Percentiles rank a stretch among this genome's conserved stretches.
These are phyloP conservation scores for Candida easanensis DNA, from an alignment of 805 yeast species.

Conservation along the genomic window DNA sequence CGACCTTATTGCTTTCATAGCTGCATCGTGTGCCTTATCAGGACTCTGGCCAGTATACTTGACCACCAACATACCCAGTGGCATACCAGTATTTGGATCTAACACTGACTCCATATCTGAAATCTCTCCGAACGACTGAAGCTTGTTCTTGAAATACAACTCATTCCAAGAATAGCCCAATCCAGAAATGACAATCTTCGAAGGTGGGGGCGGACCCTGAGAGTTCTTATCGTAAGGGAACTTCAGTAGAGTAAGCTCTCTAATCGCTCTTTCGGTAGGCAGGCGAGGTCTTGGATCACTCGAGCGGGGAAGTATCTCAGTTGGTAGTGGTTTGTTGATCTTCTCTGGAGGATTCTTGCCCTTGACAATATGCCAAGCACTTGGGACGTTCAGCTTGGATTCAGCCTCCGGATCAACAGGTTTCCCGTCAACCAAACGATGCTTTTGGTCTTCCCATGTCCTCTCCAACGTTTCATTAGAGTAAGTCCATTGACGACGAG, in stretches of 20 bases:
- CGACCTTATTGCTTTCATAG: background rate
- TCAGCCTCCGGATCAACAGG: no score
- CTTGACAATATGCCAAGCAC: background rate
- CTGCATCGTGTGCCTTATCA: slow-evolving; percentile 5
- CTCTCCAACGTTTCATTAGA: no score
- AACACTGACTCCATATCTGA: slow-evolving; percentile 54
- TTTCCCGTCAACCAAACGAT: no score
- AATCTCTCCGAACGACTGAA: slow-evolving; percentile 55
- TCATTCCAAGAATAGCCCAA: slow-evolving; percentile 54
- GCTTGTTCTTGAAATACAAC: slow-evolving; percentile 45
- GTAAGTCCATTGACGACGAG: no score
- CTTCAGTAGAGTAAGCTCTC: no score
- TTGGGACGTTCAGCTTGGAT: no score
- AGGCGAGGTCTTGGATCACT: background rate
- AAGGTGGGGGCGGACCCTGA: slow-evolving; percentile 69
- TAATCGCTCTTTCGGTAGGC: no score
- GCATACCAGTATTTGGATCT: slow-evolving; percentile 76
- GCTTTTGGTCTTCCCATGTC: no score
- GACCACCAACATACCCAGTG: slow-evolving; percentile 68
- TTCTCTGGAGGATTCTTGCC: background rate
- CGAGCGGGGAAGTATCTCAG: no score
- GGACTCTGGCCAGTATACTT: slow-evolving; percentile 40
- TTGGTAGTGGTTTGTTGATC: background rate
- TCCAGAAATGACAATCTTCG: slow-evolving; percentile 69
- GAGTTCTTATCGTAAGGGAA: slow-evolving; percentile 61